Base-by-base conservation (phyloP, 768 basidiomycete genomes). In the Rhodotorula graminis region DNA sequence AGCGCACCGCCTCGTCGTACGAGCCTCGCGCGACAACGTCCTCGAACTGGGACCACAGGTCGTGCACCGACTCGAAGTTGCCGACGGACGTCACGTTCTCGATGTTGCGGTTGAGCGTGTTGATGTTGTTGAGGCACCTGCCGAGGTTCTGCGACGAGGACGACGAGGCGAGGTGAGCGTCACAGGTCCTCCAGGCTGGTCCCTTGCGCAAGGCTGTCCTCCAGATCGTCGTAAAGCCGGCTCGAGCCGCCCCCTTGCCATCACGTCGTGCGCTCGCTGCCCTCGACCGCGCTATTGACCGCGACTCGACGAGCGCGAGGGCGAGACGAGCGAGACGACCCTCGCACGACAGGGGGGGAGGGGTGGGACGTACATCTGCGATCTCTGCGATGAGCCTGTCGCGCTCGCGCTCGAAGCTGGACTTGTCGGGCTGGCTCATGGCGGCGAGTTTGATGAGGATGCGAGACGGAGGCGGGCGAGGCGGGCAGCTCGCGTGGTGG, bases 41-140 rank as follows among this genome's bases (percentile, higher is more conserved):
- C 57, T 57, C 33, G 44, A 76, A 76, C 56, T 70, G 63, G 10
- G 52, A 60, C 75, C 75, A 76, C 29, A 73, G 60, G 49, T 44
- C 29, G n/a, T 70, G 64, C 11, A 76, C 75, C 12, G 69, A 42
- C 19, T 65, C 69, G 44, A 76, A 71, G 33, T 53, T 27, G 23
- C 71, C 75, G 56, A 73, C 72, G 10, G 44, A 16, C 23, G 61
- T 57, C 16, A 71, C 70, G 53, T 47, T 69, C 64, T 76, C 75
- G 40, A 76, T 76, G 64, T 73, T 73, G 56, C 75, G 71, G 50
- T 76, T 76, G 47, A 76, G 67, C 31, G 69, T 69, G 61, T 76
- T 76, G n/a, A 71, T 50, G 25, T 57, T 42, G 14, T 59, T 65
- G 33, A 71, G 46, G 64, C 63, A 63, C 33, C 67, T 70, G 31